A percentile compares a stretch with the other conserved stretches of the same genome.
These are phyloP conservation scores for Camellia japonica DNA, from an alignment of 148 eudicot genomes.

Conservation along the genomic window DNA sequence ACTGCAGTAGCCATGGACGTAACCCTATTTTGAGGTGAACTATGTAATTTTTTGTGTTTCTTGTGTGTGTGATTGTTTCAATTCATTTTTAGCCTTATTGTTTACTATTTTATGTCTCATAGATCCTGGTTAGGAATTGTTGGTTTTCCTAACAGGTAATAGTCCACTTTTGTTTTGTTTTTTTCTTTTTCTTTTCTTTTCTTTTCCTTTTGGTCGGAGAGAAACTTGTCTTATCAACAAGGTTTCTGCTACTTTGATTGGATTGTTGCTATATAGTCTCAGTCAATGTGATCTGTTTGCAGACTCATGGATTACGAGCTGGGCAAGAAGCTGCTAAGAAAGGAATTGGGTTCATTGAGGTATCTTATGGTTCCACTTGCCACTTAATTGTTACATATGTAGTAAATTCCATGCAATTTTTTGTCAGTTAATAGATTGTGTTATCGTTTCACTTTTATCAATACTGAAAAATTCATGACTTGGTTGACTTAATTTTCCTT, in stretches of 20 bases:
- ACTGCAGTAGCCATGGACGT: too few species aligned
- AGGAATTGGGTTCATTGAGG: slow-evolving; percentile 90
- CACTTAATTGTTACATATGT: neutral
- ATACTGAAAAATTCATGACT: neutral
- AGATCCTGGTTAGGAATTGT: too few species aligned
- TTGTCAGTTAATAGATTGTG: neutral
- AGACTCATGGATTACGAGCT: slow-evolving; percentile 92
- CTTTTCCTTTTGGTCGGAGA: neutral
- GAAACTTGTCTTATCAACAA: neutral
- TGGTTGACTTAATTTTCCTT: neutral
- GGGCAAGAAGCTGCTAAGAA: slow-evolving; percentile 83
- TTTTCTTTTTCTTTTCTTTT: neutral
- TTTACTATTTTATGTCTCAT: too few species aligned
- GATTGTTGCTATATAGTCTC: neutral
- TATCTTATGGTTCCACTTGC: slow-evolving; percentile 23
- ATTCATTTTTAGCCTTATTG: too few species aligned
- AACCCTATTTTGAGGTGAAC: too few species aligned
- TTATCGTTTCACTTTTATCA: neutral
- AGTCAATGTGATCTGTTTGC: slow-evolving; percentile 25
- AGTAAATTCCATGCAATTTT: neutral
- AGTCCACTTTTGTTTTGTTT: neutral
- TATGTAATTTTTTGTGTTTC: too few species aligned
- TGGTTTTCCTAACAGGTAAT: too few species aligned
- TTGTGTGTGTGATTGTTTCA: too few species aligned
- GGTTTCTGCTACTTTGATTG: neutral